Evolutionary conservation across 1,284 basidiomycete species (phyloP), one percentile per base, ranked within the genome.

Genomic region (Papiliotrema nemorosa): DNA sequence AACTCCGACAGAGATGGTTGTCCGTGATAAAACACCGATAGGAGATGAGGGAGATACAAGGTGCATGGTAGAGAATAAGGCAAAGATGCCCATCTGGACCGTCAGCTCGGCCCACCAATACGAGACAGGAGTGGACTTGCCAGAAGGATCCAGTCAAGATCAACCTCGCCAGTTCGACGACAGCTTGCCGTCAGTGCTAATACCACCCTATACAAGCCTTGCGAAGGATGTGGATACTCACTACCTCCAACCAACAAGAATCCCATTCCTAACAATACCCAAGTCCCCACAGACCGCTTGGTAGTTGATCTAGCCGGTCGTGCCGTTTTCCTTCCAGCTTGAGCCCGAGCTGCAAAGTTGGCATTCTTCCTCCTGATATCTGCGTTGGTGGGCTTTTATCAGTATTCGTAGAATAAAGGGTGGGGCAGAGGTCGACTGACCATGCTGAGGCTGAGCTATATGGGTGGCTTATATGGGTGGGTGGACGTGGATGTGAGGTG

Each of bases 321-420:
- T 5, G 59, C 57, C 27, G 71, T 73, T 27, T 53, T 52, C 53
- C 70, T 73, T 5, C 71, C 71, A 5, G 67, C 66, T 47, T 62
- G 55, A 9, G 71, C 68, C 33, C 71, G 55, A 5, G 63, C 60
- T 27, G 60, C 64, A 47, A 73, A 72, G 52, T 70, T 68, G 43
- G 69, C 69, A 53, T 73, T 73, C 54, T 73, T 73, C 43, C 71
- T 62, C 43, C 59, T 53, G 53, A 73, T 73, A 57, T 71, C 69
- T 26, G 63, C 63, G 55, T 63, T 63, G 39, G 68, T 72, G 21
- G 69, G 69, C 71, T 73, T n/a, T n/a, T n/a, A 24, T 36, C 35
- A 36, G 35, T 20, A 16, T n/a, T n/a, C n/a, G n/a, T n/a, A n/a
- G n/a, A n/a, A n/a, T n/a, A n/a, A n/a, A n/a, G n/a, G n/a, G n/a